These are phyloP conservation scores for Trichoderma citrinoviride DNA, from an alignment of 2,329 filamentous ascomycete genomes.

Conservation along the genomic window DNA sequence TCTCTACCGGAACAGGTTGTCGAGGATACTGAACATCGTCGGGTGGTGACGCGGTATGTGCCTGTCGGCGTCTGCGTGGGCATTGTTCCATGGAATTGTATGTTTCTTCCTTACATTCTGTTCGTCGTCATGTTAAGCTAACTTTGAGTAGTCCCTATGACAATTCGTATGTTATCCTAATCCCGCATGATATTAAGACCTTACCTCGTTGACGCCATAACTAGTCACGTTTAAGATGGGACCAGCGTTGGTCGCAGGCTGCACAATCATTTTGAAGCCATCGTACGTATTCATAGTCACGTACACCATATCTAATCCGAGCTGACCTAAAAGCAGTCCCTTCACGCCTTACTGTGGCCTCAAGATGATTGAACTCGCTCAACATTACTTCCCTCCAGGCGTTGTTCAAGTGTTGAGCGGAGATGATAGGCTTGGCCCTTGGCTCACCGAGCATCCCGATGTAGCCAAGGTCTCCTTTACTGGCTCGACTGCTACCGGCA, in stretches of 20 bases:
- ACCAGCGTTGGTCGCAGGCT: constrained; percentile 56
- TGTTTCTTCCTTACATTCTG: constrained; percentile 26
- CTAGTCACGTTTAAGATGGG: constrained; percentile 54
- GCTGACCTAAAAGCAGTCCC: constrained; percentile 29
- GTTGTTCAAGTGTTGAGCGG: constrained; percentile 60
- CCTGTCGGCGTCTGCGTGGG: constrained; percentile 43
- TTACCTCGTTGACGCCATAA: background rate
- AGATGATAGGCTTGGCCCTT: constrained; percentile 57
- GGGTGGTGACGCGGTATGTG: constrained; percentile 19
- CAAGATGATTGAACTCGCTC: constrained; percentile 57
- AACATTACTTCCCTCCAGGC: constrained; percentile 57
- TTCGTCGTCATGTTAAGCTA: background rate
- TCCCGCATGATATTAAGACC: too few species aligned
- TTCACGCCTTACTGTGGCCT: constrained; percentile 57
- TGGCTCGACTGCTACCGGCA: constrained; percentile 67
- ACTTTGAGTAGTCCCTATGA: background rate
- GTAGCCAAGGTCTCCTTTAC: constrained; percentile 68
- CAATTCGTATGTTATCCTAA: too few species aligned
- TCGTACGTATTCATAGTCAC: constrained; percentile 33
- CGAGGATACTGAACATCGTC: constrained; percentile 33
- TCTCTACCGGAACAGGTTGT: constrained; percentile 33
- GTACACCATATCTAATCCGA: background rate
- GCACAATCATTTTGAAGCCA: constrained; percentile 55
- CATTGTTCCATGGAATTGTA: constrained; percentile 53
- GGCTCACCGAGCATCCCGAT: constrained; percentile 55